Percentiles rank a stretch among this genome's conserved stretches.
These are phyloP conservation scores for Protostelium mycophagum DNA, from an alignment of 78 protist genomes.

Conservation along the genomic window DNA sequence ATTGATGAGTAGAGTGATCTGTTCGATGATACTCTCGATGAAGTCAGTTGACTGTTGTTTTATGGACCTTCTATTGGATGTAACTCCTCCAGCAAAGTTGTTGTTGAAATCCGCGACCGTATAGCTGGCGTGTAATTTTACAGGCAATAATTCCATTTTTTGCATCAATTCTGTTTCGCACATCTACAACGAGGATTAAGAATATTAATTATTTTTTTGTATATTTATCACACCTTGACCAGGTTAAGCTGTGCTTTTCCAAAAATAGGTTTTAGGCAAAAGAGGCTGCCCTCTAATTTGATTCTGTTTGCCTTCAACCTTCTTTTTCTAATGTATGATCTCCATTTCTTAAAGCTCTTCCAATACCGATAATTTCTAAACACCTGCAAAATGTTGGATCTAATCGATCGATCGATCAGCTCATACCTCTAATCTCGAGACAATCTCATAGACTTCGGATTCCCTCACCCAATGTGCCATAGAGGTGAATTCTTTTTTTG, in stretches of 20 bases:
- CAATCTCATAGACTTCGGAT: neutral
- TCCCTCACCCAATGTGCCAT: conserved; percentile 8
- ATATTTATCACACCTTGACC: neutral
- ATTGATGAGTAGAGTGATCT: neutral
- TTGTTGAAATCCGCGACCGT: neutral
- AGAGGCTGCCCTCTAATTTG: neutral
- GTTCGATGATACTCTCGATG: conserved; percentile 6
- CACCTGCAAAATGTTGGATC: neutral
- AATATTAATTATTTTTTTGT: neutral
- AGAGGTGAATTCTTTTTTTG: conserved; percentile 4
- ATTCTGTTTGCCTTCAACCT: neutral
- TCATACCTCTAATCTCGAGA: neutral
- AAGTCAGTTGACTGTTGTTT: neutral
- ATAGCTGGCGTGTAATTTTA: neutral
- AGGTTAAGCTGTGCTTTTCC: neutral
- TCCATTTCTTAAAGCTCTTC: conserved; percentile 6
- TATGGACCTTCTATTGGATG: neutral
- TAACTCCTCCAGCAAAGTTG: neutral
- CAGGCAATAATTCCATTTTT: neutral
- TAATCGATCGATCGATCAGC: neutral
- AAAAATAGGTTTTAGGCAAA: neutral
- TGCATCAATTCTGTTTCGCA: neutral
- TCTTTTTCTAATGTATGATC: neutral
- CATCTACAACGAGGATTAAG: neutral
- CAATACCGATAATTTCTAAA: neutral